phyloP scores from a whole-genome alignment of 495 filamentous ascomycete species.

The Talaromyces stipitatus region DNA sequence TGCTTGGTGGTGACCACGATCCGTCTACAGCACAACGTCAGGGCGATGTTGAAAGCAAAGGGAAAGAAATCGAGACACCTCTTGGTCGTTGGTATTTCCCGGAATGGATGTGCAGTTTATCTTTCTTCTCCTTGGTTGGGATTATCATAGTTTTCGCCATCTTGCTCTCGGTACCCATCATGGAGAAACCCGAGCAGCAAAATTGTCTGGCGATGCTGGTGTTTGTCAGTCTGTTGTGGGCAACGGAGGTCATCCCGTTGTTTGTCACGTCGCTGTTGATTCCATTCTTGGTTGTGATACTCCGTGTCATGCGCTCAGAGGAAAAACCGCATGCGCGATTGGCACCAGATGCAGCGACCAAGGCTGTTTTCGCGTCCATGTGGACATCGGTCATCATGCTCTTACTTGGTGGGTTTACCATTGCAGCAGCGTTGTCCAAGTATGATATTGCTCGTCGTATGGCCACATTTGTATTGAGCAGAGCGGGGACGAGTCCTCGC shows the following conservation, averaged over 20 bases:
- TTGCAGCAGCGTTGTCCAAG: slow-evolving; percentile 92
- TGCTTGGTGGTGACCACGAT: slow-evolving; percentile 70
- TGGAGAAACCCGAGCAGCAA: slow-evolving; percentile 81
- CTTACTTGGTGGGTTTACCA: slow-evolving; percentile 89
- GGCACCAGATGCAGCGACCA: slow-evolving; percentile 63
- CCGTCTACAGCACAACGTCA: slow-evolving; percentile 64
- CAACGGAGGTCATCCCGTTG: slow-evolving; percentile 93
- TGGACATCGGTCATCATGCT: slow-evolving; percentile 99
- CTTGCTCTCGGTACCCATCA: slow-evolving; percentile 65
- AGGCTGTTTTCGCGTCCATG: slow-evolving; percentile 86
- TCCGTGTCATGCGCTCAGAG: slow-evolving; percentile 75
- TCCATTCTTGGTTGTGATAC: slow-evolving; percentile 83
- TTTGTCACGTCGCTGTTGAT: slow-evolving; percentile 95
- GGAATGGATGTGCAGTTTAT: slow-evolving; percentile 72
- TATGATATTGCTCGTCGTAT: slow-evolving; percentile 96
- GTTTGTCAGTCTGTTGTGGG: slow-evolving; percentile 92
- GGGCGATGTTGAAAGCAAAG: slow-evolving; percentile 67
- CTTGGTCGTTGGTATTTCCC: slow-evolving; percentile 70
- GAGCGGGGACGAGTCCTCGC: slow-evolving; percentile 82
- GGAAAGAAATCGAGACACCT: slow-evolving; percentile 70
- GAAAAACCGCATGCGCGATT: slow-evolving; percentile 62
- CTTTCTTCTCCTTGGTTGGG: slow-evolving; percentile 66
- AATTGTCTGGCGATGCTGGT: slow-evolving; percentile 92
- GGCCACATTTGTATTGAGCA: slow-evolving; percentile 94
- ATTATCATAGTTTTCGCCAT: slow-evolving; percentile 66